phyloP scores from a whole-genome alignment of 169 alveolate species.

The Cryptosporidium meleagridis region DNA sequence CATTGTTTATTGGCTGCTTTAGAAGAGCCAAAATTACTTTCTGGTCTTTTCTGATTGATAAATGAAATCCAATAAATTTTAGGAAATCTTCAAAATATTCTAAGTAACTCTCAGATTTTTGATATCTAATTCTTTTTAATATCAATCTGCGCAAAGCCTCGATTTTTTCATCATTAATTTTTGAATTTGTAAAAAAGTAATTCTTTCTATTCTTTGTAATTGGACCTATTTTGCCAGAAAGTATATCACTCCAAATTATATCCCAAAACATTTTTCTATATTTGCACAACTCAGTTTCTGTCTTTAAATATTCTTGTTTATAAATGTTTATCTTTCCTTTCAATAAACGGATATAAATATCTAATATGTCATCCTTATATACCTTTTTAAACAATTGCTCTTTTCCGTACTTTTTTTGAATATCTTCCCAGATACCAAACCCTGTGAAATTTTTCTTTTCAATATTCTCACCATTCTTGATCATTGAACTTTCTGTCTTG shows the following conservation, averaged over 20 bases:
- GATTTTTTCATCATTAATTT: not conserved
- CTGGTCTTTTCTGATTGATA: conserved; percentile 1
- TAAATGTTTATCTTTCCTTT: not conserved
- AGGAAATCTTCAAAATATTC: conserved; percentile 32
- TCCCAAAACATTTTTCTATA: conserved; percentile 49
- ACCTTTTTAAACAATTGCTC: conserved; percentile 16
- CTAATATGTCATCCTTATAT: conserved; percentile 16
- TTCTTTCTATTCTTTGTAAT: conserved; percentile 37
- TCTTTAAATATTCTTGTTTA: not conserved
- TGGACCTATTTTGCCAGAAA: conserved; percentile 41
- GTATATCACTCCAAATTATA: conserved; percentile 31
- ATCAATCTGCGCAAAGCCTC: not conserved
- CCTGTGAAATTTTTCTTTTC: not conserved
- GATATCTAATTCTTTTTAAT: not conserved
- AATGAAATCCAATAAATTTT: conserved; percentile 22
- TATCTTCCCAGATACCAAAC: conserved; percentile 15
- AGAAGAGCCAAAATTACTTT: conserved; percentile 24
- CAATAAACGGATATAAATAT: conserved; percentile 24
- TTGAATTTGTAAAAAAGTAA: conserved; percentile 23
- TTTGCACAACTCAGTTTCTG: not conserved
- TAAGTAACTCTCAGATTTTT: not conserved
- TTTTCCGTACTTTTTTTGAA: not conserved
- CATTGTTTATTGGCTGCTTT: conserved; percentile 44
- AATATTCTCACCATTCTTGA: not conserved
- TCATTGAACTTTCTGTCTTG: not conserved